Percentiles rank a stretch among this genome's conserved stretches.
phyloP scores from a whole-genome alignment of 371 early-diverging fungal genomes.

The Gilbertella persicaria region DNA sequence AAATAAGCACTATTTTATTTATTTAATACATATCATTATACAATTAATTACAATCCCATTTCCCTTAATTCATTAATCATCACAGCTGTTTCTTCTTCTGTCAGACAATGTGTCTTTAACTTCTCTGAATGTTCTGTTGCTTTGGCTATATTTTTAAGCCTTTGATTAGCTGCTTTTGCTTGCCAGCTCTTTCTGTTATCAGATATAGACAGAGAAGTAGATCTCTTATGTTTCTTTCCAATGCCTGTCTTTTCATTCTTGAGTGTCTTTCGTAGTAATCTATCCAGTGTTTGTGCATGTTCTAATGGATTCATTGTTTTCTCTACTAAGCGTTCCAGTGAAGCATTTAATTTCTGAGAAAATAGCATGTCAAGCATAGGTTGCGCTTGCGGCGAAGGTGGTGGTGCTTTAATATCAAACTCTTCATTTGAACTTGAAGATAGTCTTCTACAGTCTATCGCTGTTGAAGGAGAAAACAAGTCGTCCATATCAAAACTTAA shows the following conservation, averaged over 20 bases:
- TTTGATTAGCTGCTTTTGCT: background rate
- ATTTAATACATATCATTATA: no score
- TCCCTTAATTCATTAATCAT: conserved; percentile 17
- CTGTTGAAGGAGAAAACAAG: background rate
- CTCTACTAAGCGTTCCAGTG: background rate
- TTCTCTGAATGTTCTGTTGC: conserved; percentile 6
- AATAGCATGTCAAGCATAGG: conserved; percentile 19
- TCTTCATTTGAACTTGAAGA: background rate
- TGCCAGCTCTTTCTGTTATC: background rate
- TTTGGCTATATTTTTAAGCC: conserved; percentile 13
- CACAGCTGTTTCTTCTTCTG: conserved; percentile 13
- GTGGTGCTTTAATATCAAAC: conserved; percentile 3
- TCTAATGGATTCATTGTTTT: conserved; percentile 5
- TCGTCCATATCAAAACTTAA: background rate
- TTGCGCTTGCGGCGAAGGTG: conserved; percentile 20
- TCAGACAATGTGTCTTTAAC: conserved; percentile 5
- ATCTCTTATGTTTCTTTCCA: background rate
- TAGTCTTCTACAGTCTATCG: no score
- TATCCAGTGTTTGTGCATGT: conserved; percentile 14
- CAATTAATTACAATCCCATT: conserved; percentile 18
- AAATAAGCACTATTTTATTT: no score
- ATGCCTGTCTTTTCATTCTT: background rate
- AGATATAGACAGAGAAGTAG: background rate
- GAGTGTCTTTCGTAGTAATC: conserved; percentile 9
- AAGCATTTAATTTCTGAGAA: background rate